phyloP scores from a whole-genome alignment of 1,139 yeast genomes.

The Zygosaccharomyces pseudobailii region DNA sequence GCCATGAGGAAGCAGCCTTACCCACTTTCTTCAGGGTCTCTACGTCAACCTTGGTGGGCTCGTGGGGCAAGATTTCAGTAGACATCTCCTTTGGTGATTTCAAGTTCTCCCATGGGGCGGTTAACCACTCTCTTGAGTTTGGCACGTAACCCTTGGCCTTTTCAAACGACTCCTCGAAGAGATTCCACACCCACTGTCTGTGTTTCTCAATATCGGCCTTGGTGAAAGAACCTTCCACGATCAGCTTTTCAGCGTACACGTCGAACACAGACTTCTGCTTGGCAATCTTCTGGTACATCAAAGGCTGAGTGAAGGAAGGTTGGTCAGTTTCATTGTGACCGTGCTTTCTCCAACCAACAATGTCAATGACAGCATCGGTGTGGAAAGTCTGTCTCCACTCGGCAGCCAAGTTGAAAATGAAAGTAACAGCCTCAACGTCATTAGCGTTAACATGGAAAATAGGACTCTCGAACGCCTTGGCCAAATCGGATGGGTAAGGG shows the following conservation, averaged over 20 bases:
- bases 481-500: slow-evolving; percentile 96
- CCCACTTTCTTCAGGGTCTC: slow-evolving; percentile 74
- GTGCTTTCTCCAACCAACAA: slow-evolving; percentile 96
- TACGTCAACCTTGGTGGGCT: slow-evolving; percentile 88
- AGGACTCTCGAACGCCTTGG: slow-evolving; percentile 94
- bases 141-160: slow-evolving; percentile 89
- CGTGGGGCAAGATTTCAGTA: slow-evolving; percentile 89
- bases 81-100: slow-evolving; percentile 97
- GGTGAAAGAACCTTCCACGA: slow-evolving; percentile 84
- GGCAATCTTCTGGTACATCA: slow-evolving; percentile 90
- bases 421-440: slow-evolving; percentile 90
- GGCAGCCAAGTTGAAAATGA: slow-evolving; percentile 92
- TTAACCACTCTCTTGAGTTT: slow-evolving; percentile 94
- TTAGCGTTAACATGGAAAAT: slow-evolving; percentile 99
- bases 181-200: slow-evolving; percentile 96
- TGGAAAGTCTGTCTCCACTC: slow-evolving; percentile 98
- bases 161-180: slow-evolving; percentile 81
- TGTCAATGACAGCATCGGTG: slow-evolving; percentile 91
- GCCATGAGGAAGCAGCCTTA: slow-evolving; percentile 71
- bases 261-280: slow-evolving; percentile 86
- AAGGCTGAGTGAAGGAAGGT: slow-evolving; percentile 97
- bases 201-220: slow-evolving; percentile 90
- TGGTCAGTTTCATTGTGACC: slow-evolving; percentile 99
- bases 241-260: slow-evolving; percentile 71
- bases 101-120: slow-evolving; percentile 98